phyloP scores from a whole-genome alignment of 2,329 filamentous ascomycete species.

The Penicillium sp. region DNA sequence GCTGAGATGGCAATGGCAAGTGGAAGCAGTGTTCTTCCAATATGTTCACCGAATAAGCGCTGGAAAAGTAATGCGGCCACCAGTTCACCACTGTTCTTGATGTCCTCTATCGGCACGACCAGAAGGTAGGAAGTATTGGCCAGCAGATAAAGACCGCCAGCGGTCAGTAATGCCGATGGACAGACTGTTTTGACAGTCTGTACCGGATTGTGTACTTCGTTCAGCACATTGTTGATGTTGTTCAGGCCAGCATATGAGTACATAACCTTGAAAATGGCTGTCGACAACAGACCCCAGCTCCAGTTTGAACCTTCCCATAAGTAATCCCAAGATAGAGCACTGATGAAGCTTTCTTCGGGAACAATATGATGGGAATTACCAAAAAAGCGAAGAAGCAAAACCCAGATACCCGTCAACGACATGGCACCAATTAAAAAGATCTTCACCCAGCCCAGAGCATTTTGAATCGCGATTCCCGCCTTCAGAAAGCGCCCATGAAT shows the following conservation, averaged over 20 bases:
- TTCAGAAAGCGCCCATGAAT: constrained; percentile 63
- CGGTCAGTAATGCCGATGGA: constrained; percentile 62
- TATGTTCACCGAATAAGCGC: constrained; percentile 60
- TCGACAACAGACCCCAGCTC: constrained; percentile 70
- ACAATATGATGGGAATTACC: constrained; percentile 15
- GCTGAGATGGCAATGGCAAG: constrained; percentile 69
- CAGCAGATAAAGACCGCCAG: constrained; percentile 67
- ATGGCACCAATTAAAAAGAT: constrained; percentile 64
- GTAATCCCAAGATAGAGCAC: constrained; percentile 51
- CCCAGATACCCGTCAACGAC: constrained; percentile 63
- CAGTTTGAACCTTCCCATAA: constrained; percentile 69
- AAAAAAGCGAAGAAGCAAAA: constrained; percentile 54
- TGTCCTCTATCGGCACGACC: constrained; percentile 68
- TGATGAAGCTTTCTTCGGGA: not conserved
- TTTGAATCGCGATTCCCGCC: constrained; percentile 63
- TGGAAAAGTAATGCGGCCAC: constrained; percentile 71
- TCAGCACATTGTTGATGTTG: constrained; percentile 71
- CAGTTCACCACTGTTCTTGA: constrained; percentile 67
- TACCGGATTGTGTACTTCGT: constrained; percentile 71
- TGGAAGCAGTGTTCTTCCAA: constrained; percentile 63
- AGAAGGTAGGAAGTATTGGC: constrained; percentile 67
- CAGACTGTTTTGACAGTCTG: constrained; percentile 66
- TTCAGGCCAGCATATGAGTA: constrained; percentile 70
- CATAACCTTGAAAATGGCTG: constrained; percentile 64
- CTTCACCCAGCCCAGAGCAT: constrained; percentile 66